These are phyloP conservation scores for Phalaenopsis aphrodite DNA, from an alignment of 106 monocot genomes.

Conservation along the genomic window DNA sequence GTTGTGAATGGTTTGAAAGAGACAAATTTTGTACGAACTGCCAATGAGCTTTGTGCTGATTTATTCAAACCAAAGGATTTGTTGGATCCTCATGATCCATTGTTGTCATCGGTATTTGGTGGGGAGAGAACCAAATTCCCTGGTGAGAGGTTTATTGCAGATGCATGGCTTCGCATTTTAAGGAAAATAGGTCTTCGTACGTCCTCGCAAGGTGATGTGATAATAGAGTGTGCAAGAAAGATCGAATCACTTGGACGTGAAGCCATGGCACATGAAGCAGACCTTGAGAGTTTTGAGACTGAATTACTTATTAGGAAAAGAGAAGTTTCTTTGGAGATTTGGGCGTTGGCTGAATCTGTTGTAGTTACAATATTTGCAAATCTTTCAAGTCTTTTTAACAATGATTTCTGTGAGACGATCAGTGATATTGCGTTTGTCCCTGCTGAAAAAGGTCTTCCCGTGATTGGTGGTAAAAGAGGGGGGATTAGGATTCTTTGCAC, in stretches of 20 bases:
- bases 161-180: slow-evolving; percentile 80
- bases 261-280: slow-evolving; percentile 13
- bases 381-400: slow-evolving; percentile 69
- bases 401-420: slow-evolving; percentile 66
- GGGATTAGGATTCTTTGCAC: slow-evolving; percentile 72
- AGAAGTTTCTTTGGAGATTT: slow-evolving; percentile 61
- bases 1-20: slow-evolving; percentile 54
- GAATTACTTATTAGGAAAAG: slow-evolving; percentile 30
- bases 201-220: slow-evolving; percentile 61
- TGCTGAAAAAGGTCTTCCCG: slow-evolving; percentile 90
- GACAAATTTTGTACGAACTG: slow-evolving; percentile 68
- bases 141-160: slow-evolving; percentile 67
- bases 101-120: slow-evolving; percentile 73
- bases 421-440: slow-evolving; percentile 82
- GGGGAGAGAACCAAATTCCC: slow-evolving; percentile 70
- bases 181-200: slow-evolving; percentile 68
- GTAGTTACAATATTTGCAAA: slow-evolving; percentile 66
- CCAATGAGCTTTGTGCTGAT: slow-evolving; percentile 49
- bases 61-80: slow-evolving; percentile 76
- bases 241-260: slow-evolving; percentile 67
- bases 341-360: slow-evolving; percentile 73
- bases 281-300: slow-evolving; percentile 48
- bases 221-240: slow-evolving; percentile 84
- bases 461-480: slow-evolving; percentile 88
- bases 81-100: slow-evolving; percentile 78